Conservation (phyloP, 2,329 filamentous ascomycete genomes). For the Lasiodiplodia hormozganensis region DNA sequence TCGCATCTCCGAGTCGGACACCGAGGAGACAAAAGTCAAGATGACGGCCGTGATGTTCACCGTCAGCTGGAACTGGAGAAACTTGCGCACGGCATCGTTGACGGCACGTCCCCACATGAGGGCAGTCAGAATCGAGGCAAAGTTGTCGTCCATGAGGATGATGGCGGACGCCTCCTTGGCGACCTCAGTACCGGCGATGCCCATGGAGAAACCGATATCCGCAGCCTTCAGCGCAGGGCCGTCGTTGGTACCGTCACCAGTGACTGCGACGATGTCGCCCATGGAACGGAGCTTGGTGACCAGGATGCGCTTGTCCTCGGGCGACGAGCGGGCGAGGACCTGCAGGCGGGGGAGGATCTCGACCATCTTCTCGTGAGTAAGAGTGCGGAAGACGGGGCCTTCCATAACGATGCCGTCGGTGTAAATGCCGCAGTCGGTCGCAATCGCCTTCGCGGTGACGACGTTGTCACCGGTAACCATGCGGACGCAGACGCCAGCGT, state of each 20-base stretch:
- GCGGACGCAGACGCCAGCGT: conserved; percentile 78
- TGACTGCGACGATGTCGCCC: conserved; percentile 77
- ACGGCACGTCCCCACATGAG: conserved; percentile 73
- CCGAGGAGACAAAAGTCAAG: conserved; percentile 79
- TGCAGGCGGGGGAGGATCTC: conserved; percentile 67
- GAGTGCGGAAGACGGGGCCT: conserved; percentile 77
- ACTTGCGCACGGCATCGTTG: conserved; percentile 53
- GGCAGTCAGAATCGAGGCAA: conserved; percentile 84
- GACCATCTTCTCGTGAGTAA: conserved; percentile 59
- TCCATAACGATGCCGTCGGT: conserved; percentile 74
- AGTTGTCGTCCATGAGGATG: conserved; percentile 88
- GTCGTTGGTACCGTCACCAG: conserved; percentile 84
- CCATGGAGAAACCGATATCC: conserved; percentile 87
- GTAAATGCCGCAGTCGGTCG: conserved; percentile 78
- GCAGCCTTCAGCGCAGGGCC: conserved; percentile 81
- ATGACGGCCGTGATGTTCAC: conserved; percentile 85
- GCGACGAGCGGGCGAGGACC: conserved; percentile 75
- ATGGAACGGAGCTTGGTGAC: conserved; percentile 60
- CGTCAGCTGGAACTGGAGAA: conserved; percentile 72
- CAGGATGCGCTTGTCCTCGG: conserved; percentile 77
- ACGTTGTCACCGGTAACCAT: conserved; percentile 90
- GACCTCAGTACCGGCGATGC: conserved; percentile 81
- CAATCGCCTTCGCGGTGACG: conserved; percentile 79
- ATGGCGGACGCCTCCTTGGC: conserved; percentile 86
- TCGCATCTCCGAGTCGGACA: conserved; percentile 73